Conservation (phyloP, 2,329 filamentous ascomycete genomes). For the Thelonectria discophora region DNA sequence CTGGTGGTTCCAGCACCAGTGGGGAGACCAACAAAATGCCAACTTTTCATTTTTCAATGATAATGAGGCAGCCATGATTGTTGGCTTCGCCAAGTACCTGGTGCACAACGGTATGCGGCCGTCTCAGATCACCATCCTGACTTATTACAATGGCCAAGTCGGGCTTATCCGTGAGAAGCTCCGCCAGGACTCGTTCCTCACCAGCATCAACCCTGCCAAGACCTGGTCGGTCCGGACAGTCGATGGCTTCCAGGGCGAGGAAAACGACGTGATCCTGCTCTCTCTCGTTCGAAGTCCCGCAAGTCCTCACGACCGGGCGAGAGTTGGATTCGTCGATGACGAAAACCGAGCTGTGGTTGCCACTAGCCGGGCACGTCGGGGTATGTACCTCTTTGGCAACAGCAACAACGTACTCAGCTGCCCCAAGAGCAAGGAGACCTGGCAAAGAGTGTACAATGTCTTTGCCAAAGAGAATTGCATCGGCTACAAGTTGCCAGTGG, state of each 20-base stretch:
- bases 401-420: constrained; percentile 60
- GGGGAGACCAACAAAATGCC: constrained; percentile 70
- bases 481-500: constrained; percentile 63
- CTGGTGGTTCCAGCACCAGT: constrained; percentile 60
- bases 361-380: constrained; percentile 75
- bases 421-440: constrained; percentile 51
- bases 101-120: constrained; percentile 69
- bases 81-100: constrained; percentile 76
- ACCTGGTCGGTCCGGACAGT: constrained; percentile 77
- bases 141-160: constrained; percentile 88
- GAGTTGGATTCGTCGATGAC: constrained; percentile 78
- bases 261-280: constrained; percentile 84
- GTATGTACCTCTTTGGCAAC: constrained; percentile 89
- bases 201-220: constrained; percentile 37
- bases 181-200: constrained; percentile 43
- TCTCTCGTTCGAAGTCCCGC: constrained; percentile 80
- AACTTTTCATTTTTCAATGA: constrained; percentile 74
- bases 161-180: constrained; percentile 67
- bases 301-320: constrained; percentile 45
- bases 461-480: constrained; percentile 51
- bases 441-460: constrained; percentile 51
- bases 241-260: constrained; percentile 90
- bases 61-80: constrained; percentile 79
- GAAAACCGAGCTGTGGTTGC: constrained; percentile 67
- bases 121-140: constrained; percentile 78